Conservation (phyloP, 768 basidiomycete species). For the Suillus bovinus region DNA sequence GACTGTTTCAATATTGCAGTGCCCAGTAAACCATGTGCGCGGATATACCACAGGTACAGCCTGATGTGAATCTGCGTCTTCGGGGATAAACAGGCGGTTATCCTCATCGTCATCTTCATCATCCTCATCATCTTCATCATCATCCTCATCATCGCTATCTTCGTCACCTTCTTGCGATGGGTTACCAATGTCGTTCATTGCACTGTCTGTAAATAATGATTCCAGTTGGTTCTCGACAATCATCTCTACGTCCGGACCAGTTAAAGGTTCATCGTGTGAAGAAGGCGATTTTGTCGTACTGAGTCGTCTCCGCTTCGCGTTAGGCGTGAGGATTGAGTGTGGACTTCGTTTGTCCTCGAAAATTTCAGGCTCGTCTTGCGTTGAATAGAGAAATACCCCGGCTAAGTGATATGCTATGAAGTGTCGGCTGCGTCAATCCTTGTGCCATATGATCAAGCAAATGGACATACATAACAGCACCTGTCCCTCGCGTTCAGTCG, state of each 20-base stretch:
- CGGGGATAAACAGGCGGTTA: constrained; percentile 27
- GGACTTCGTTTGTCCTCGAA: constrained; percentile 21
- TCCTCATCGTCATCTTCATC: constrained; percentile 36
- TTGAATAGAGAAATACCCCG: constrained; percentile 73
- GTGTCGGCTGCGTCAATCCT: not conserved
- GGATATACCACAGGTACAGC: constrained; percentile 62
- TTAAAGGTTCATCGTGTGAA: constrained; percentile 3
- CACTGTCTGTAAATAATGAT: constrained; percentile 15
- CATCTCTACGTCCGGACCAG: not conserved
- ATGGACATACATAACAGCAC: constrained; percentile 59
- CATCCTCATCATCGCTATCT: constrained; percentile 29
- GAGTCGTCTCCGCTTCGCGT: constrained; percentile 28
- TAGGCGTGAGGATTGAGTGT: constrained; percentile 29
- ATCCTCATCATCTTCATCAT: constrained; percentile 34
- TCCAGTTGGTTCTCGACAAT: constrained; percentile 9
- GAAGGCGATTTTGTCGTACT: constrained; percentile 14
- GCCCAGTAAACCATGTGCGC: constrained; percentile 61
- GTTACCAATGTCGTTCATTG: constrained; percentile 27
- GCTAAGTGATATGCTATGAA: constrained; percentile 70
- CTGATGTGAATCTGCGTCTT: constrained; percentile 23
- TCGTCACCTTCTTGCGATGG: constrained; percentile 29
- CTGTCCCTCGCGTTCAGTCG: constrained; percentile 33
- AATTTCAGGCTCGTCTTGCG: constrained; percentile 54
- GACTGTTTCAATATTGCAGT: constrained; percentile 78
- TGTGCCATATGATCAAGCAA: not conserved